Percentiles rank a stretch among this genome's conserved stretches.
Evolutionary conservation across 2,329 filamentous ascomycete genomes (phyloP).

Genomic region (Cladophialophora immunda): DNA sequence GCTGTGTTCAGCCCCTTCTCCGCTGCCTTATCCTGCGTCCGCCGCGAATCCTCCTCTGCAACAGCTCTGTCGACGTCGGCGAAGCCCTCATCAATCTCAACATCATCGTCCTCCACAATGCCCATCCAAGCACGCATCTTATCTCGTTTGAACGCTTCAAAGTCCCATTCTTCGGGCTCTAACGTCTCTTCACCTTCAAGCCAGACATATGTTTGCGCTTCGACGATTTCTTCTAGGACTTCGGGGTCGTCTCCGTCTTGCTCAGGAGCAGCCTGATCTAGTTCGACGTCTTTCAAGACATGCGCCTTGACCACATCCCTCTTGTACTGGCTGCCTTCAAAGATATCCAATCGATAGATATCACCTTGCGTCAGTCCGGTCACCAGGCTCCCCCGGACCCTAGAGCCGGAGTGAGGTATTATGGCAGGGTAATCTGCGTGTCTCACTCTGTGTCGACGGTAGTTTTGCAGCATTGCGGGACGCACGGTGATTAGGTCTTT

Average conservation of each 20-base stretch:
- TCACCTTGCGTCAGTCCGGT: constrained; percentile 81
- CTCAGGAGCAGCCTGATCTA: constrained; percentile 44
- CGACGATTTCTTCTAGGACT: constrained; percentile 52
- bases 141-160: constrained; percentile 79
- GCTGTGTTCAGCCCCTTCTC: not conserved
- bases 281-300: constrained; percentile 46
- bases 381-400: constrained; percentile 78
- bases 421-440: constrained; percentile 84
- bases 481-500: constrained; percentile 67
- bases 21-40: not conserved
- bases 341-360: constrained; percentile 76
- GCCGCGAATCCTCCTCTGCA: constrained; percentile 18
- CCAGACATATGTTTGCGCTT: constrained; percentile 73
- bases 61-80: constrained; percentile 40
- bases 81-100: constrained; percentile 48
- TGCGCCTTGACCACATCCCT: constrained; percentile 60
- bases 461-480: constrained; percentile 78
- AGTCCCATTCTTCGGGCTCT: constrained; percentile 85
- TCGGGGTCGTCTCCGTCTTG: constrained; percentile 41
- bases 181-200: constrained; percentile 57
- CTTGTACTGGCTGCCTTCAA: constrained; percentile 80
- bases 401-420: constrained; percentile 53
- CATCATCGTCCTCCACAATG: constrained; percentile 43
- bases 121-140: constrained; percentile 72
- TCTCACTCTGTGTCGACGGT: constrained; percentile 75